Conservation (phyloP, 106 monocot species). For the Allium cepa region DNA sequence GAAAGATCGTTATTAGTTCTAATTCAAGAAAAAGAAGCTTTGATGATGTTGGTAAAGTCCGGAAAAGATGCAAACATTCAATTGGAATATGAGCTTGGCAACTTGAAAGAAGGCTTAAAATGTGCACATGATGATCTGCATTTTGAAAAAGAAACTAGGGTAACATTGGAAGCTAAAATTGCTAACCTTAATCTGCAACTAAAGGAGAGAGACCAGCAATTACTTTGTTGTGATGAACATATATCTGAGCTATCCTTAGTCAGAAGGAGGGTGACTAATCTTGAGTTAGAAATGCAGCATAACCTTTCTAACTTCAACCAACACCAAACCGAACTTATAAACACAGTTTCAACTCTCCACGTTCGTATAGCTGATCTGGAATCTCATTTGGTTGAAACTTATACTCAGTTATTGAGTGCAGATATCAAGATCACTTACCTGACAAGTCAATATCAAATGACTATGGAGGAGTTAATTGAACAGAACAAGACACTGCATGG, state of each 20-base stretch:
- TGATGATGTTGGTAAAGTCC: conserved; percentile 26
- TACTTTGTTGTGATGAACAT: conserved; percentile 44
- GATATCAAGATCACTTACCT: conserved; percentile 54
- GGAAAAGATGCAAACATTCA: conserved; percentile 18
- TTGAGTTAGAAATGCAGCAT: conserved; percentile 51
- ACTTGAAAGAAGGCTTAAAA: conserved; percentile 33
- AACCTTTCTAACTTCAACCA: conserved; percentile 28
- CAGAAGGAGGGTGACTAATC: conserved; percentile 25
- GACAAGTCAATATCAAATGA: conserved; percentile 27
- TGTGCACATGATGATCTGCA: conserved; percentile 23
- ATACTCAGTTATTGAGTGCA: conserved; percentile 30
- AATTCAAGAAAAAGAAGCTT: conserved; percentile 42
- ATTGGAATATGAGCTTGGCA: conserved; percentile 50
- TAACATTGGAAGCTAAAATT: conserved; percentile 43
- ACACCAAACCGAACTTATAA: conserved; percentile 16
- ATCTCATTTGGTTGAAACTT: conserved; percentile 25
- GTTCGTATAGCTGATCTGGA: conserved; percentile 34
- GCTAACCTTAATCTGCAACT: conserved; percentile 45
- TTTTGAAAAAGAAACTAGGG: conserved; percentile 24
- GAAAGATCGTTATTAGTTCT: conserved; percentile 34
- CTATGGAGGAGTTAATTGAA: conserved; percentile 16
- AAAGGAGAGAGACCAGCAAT: conserved; percentile 38
- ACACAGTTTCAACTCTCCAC: conserved; percentile 22
- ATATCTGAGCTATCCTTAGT: conserved; percentile 40
- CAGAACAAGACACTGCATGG: conserved; percentile 17